These are phyloP conservation scores for Mitragyna speciosa DNA, from an alignment of 257 asterid genomes.

Conservation along the genomic window DNA sequence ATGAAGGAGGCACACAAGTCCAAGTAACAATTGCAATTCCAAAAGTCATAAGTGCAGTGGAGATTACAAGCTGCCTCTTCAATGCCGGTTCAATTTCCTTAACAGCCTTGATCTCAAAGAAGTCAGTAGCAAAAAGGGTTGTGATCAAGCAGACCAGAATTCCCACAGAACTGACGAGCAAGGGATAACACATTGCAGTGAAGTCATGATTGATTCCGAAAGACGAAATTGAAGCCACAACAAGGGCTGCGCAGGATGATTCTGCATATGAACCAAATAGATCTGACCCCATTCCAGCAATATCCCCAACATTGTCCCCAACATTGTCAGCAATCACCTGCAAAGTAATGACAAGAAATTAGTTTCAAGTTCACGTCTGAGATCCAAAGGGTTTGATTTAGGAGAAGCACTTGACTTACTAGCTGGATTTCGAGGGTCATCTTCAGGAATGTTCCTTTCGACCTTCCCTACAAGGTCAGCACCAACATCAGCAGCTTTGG, in stretches of 20 bases:
- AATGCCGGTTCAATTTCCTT: slow-evolving; percentile 55
- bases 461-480: slow-evolving; percentile 59
- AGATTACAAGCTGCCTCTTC: slow-evolving; percentile 75
- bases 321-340: slow-evolving; percentile 97
- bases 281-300: slow-evolving; percentile 81
- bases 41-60: slow-evolving; percentile 73
- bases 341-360: slow-evolving; percentile 16
- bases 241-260: slow-evolving; percentile 53
- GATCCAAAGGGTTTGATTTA: not conserved
- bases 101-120: slow-evolving; percentile 43
- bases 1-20: slow-evolving; percentile 73
- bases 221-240: slow-evolving; percentile 53
- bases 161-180: slow-evolving; percentile 85
- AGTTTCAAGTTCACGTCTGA: not conserved
- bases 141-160: slow-evolving; percentile 79
- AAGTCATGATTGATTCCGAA: slow-evolving; percentile 67
- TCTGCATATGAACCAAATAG: slow-evolving; percentile 56
- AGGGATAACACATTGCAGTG: slow-evolving; percentile 76
- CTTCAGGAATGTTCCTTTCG: slow-evolving; percentile 57
- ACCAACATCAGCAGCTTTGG: slow-evolving; percentile 64
- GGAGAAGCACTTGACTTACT: slow-evolving; percentile 27
- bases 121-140: slow-evolving; percentile 59
- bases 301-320: slow-evolving; percentile 96
- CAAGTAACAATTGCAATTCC: slow-evolving; percentile 75
- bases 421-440: slow-evolving; percentile 55